These are phyloP conservation scores for Penicillium cataractarum DNA, from an alignment of 495 filamentous ascomycete species.

Conservation along the genomic window DNA sequence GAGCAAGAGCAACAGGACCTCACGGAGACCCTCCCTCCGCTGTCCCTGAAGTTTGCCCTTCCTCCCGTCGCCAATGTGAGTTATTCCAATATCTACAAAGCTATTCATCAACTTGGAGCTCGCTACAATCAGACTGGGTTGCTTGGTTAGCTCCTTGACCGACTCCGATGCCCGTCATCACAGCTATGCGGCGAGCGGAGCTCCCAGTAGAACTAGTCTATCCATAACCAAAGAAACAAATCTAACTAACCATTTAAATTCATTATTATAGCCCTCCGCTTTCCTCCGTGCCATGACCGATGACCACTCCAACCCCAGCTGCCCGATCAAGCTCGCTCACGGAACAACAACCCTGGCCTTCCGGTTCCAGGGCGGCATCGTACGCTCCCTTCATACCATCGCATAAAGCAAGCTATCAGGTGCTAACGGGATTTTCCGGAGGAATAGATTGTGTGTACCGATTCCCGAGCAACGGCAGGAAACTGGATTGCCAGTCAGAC, in stretches of 20 bases:
- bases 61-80: conserved; percentile 91
- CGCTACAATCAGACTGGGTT: background rate
- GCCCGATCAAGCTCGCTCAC: conserved; percentile 98
- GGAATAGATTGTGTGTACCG: conserved; percentile 82
- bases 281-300: conserved; percentile 98
- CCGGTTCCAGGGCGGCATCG: conserved; percentile 93
- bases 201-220: background rate
- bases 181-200: conserved; percentile 13
- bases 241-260: conserved; percentile 11
- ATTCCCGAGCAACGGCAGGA: conserved; percentile 93
- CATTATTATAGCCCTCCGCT: conserved; percentile 66
- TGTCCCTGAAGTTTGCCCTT: conserved; percentile 89
- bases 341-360: conserved; percentile 98
- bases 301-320: conserved; percentile 93
- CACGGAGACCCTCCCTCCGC: conserved; percentile 63
- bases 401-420: no score
- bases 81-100: conserved; percentile 1
- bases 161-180: background rate
- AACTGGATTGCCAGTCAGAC: conserved; percentile 99
- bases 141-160: background rate
- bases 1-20: conserved; percentile 79
- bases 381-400: conserved; percentile 38
- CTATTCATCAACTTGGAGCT: background rate
- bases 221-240: background rate
- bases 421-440: background rate